phyloP scores from a whole-genome alignment of 768 basidiomycete genomes.

The Strobilomyces confusus region DNA sequence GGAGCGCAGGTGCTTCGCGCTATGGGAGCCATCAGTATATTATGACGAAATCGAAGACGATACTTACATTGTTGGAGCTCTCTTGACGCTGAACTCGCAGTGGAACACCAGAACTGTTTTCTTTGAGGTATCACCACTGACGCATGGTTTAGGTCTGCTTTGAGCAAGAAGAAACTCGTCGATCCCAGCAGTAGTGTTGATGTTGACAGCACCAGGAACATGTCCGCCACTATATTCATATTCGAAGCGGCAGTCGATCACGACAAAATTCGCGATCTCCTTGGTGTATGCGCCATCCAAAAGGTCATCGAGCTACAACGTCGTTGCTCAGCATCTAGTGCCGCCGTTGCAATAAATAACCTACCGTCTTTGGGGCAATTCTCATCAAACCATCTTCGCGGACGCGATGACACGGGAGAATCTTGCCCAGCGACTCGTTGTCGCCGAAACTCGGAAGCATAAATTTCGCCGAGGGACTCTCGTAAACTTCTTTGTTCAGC shows the following conservation, averaged over 20 bases:
- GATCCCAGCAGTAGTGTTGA: constrained; percentile 74
- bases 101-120: constrained; percentile 94
- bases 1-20: constrained; percentile 90
- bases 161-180: constrained; percentile 76
- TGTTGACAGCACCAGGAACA: constrained; percentile 86
- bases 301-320: constrained; percentile 65
- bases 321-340: background rate
- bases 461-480: constrained; percentile 56
- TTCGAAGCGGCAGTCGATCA: constrained; percentile 97
- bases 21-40: constrained; percentile 29
- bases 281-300: constrained; percentile 70
- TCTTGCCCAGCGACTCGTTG: constrained; percentile 89
- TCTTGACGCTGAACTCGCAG: constrained; percentile 94
- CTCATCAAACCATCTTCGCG: constrained; percentile 95
- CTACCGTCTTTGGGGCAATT: constrained; percentile 74
- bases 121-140: constrained; percentile 66
- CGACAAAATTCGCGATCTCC: constrained; percentile 62
- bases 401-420: constrained; percentile 90
- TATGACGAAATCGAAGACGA: background rate
- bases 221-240: constrained; percentile 96
- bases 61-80: constrained; percentile 91
- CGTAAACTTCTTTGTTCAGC: constrained; percentile 40
- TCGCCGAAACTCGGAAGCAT: constrained; percentile 78
- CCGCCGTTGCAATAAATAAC: constrained; percentile 22
- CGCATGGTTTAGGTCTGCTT: constrained; percentile 59